Evolutionary conservation across 2,329 filamentous ascomycete species (phyloP), one percentile per base, ranked within the genome.

Genomic region (Exophiala aquamarina): DNA sequence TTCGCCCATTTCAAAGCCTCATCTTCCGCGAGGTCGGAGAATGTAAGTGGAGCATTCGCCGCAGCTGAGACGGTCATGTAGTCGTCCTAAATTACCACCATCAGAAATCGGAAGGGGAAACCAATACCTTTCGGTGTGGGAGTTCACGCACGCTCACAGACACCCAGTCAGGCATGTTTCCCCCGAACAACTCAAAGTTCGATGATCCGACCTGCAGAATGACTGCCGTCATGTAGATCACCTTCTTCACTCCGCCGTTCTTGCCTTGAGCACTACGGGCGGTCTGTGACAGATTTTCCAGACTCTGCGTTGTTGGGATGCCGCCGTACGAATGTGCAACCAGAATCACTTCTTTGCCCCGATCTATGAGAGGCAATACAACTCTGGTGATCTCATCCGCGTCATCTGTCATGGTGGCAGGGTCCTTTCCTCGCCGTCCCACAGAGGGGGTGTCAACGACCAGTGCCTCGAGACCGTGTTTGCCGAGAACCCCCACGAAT

Each of bases 301-400:
- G 28, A 19, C 51, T 56, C 33, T 66, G 50, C 6, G 54, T 62
- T 3, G 57, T 58, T 1, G 61, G 59, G 52, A 56, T 59, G 36
- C 55, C 70, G 60, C 52, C 65, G 57, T 55, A 70, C 48, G 65
- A 72, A 62, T 62, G 66, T 54, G 52, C 65, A 42, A 56, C 59
- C 51, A 56, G 48, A 35, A 47, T 63, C 48, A 62, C 63, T 50
- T 69, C 33, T 41, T 65, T 63, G 8, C 60, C 65, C 32, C 62
- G 54, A 4, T 62, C 58, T 14, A 56, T 13, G n/a, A 41, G 17
- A 4, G 11, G n/a, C 9, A 10, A 15, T 11, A 41, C 38, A 5
- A 28, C 19, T 17, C 17, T 13, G 4, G 18, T 4, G 10, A 41
- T 41, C 20, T 13, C 19, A 15, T 15, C 10, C n/a, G 23, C 38